These are phyloP conservation scores for Lathyrus aphaca DNA, from an alignment of 306 rosid species.

Conservation along the genomic window DNA sequence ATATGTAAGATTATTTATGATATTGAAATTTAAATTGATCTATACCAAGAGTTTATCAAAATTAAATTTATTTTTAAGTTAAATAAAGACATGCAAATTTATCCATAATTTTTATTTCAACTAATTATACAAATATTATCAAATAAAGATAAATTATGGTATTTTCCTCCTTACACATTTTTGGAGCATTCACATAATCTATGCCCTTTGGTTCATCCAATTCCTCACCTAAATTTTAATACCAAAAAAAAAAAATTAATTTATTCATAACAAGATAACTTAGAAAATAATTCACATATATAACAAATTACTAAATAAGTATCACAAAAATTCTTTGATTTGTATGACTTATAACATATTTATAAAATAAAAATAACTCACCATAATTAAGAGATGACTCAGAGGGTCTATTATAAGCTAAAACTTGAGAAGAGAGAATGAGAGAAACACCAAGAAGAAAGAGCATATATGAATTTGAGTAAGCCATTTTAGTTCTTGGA, in stretches of 20 bases:
- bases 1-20: neutral
- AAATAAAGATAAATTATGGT: neutral
- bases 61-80: too few species aligned
- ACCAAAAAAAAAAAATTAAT: too few species aligned
- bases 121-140: too few species aligned
- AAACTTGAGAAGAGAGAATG: neutral
- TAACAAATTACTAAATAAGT: too few species aligned
- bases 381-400: neutral
- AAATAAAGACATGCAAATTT: too few species aligned
- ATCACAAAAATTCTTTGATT: too few species aligned
- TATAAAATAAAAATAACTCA: neutral
- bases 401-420: neutral
- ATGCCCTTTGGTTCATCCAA: neutral
- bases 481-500: neutral
- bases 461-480: conserved; percentile 1
- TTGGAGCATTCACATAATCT: neutral
- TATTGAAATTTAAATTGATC: too few species aligned
- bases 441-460: neutral
- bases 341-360: neutral
- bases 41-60: too few species aligned
- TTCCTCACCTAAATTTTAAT: too few species aligned
- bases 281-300: too few species aligned
- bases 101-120: too few species aligned
- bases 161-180: neutral
- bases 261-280: too few species aligned